phyloP scores from a whole-genome alignment of 2,329 filamentous ascomycete species.

The Exophiala sideris region DNA sequence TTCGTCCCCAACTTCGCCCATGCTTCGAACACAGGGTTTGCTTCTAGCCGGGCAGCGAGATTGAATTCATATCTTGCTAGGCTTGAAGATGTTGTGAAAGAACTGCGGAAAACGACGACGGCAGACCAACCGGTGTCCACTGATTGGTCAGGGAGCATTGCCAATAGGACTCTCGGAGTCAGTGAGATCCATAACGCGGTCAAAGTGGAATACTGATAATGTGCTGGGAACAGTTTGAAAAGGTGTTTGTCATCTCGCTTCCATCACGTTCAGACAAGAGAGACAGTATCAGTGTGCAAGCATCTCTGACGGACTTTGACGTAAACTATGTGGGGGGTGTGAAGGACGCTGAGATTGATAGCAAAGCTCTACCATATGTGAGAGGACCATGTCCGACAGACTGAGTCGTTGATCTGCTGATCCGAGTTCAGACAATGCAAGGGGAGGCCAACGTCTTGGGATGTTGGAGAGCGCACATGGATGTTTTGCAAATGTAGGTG shows the following conservation, averaged over 20 bases:
- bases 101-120: too few species aligned
- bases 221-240: conserved; percentile 19
- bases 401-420: not conserved
- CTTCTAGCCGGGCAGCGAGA: too few species aligned
- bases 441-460: conserved; percentile 40
- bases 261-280: conserved; percentile 49
- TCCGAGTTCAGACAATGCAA: not conserved
- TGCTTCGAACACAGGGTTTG: too few species aligned
- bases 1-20: too few species aligned
- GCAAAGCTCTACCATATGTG: conserved; percentile 32
- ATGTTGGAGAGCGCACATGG: conserved; percentile 45
- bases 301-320: conserved; percentile 36
- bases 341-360: not conserved
- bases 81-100: too few species aligned
- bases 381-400: not conserved
- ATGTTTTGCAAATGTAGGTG: conserved; percentile 27
- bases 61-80: too few species aligned
- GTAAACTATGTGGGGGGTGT: conserved; percentile 9
- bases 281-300: conserved; percentile 44
- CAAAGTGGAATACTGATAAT: too few species aligned
- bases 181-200: too few species aligned
- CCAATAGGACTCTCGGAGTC: too few species aligned
- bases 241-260: conserved; percentile 47
- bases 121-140: too few species aligned
- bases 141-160: too few species aligned